Evolutionary conservation across 1,284 basidiomycete genomes (phyloP).

Genomic region (Mixia osmundae): DNA sequence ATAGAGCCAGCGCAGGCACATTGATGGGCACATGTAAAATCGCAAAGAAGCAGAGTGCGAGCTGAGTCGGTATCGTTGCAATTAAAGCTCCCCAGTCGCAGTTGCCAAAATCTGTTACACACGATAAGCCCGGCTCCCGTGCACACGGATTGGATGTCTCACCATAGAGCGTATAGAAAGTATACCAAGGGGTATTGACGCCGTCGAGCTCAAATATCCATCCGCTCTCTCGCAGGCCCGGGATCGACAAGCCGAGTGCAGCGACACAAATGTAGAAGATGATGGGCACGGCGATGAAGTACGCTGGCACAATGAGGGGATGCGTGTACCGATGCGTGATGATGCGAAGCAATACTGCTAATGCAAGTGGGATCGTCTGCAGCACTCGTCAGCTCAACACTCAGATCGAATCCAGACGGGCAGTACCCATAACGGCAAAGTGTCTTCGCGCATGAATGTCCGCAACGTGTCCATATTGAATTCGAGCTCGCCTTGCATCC

Average conservation of each 20-base stretch:
- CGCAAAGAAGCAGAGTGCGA: conserved; percentile 55
- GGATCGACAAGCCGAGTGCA: conserved; percentile 39
- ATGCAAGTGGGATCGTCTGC: conserved; percentile 34
- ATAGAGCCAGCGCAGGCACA: conserved; percentile 78
- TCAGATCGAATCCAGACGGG: conserved; percentile 29
- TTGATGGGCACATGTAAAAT: conserved; percentile 83
- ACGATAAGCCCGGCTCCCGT: not conserved
- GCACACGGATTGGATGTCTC: conserved; percentile 16
- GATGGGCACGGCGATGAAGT: conserved; percentile 56
- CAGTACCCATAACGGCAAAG: conserved; percentile 16
- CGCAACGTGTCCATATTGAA: conserved; percentile 40
- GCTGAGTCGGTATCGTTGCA: conserved; percentile 25
- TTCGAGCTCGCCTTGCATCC: conserved; percentile 57
- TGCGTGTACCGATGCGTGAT: conserved; percentile 63
- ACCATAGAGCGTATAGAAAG: conserved; percentile 57
- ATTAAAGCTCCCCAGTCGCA: conserved; percentile 32
- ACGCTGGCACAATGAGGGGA: conserved; percentile 76
- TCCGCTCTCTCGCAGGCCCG: conserved; percentile 36
- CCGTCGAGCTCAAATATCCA: conserved; percentile 74
- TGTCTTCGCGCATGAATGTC: conserved; percentile 20
- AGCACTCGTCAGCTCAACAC: conserved; percentile 10
- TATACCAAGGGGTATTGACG: conserved; percentile 44
- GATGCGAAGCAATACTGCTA: conserved; percentile 54
- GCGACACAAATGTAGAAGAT: conserved; percentile 54
- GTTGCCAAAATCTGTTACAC: conserved; percentile 32